Evolutionary conservation across 2,329 filamentous ascomycete species (phyloP).

Genomic region (Botrytis aclada): DNA sequence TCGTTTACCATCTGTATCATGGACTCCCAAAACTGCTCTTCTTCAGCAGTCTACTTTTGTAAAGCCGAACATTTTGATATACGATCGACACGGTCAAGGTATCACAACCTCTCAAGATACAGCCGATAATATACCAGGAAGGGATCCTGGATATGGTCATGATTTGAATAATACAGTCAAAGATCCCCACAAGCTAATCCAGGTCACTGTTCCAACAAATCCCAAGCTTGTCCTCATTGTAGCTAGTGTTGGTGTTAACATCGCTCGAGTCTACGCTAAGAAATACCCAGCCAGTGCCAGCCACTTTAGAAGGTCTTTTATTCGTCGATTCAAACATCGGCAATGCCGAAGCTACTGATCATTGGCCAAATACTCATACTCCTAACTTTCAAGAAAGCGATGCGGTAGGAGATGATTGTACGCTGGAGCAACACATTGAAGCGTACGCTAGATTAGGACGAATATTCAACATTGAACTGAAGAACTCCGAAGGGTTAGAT

Average conservation of each 20-base stretch:
- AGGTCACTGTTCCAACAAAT: background rate
- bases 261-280: background rate
- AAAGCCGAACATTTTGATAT: background rate
- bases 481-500: background rate
- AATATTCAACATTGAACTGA: background rate
- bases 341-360: background rate
- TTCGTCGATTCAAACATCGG: background rate
- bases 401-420: background rate
- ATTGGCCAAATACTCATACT: background rate
- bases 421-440: background rate
- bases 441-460: background rate
- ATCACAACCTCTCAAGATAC: background rate
- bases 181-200: background rate
- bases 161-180: background rate
- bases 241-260: background rate
- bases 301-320: background rate
- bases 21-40: background rate
- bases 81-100: background rate
- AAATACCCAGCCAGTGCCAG: background rate
- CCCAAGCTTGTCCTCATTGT: background rate
- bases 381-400: background rate
- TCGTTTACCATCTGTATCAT: background rate
- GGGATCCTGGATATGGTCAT: background rate
- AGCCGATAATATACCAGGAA: background rate
- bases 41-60: background rate